phyloP scores from a whole-genome alignment of 2,329 filamentous ascomycete species.

The Monilinia vaccinii-corymbosi region DNA sequence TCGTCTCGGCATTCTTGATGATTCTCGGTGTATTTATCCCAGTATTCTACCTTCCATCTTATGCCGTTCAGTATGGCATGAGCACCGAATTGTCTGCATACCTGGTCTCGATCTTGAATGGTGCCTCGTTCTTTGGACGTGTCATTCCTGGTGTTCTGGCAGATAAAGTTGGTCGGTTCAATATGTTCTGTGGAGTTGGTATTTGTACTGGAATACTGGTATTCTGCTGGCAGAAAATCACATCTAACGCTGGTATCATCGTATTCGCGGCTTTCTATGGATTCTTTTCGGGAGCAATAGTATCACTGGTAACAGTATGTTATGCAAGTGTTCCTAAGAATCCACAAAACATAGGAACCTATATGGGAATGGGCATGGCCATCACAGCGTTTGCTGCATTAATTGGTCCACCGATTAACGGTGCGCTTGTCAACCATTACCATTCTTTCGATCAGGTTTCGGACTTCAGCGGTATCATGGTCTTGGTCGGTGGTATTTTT shows the following conservation, averaged over 20 bases:
- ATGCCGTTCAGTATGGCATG: slow-evolving; percentile 39
- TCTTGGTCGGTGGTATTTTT: slow-evolving; percentile 16
- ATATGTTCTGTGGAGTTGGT: slow-evolving; percentile 1
- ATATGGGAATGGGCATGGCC: slow-evolving; percentile 59
- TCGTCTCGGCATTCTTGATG: slow-evolving; percentile 26
- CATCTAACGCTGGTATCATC: slow-evolving; percentile 1
- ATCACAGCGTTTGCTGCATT: slow-evolving; percentile 54
- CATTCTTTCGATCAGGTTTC: slow-evolving; percentile 32
- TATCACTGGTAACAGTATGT: slow-evolving; percentile 22
- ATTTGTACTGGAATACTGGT: slow-evolving; percentile 5
- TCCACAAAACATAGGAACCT: slow-evolving; percentile 57
- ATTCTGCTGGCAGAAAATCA: slow-evolving; percentile 10
- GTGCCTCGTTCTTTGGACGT: slow-evolving; percentile 7
- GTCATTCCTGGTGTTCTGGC: slow-evolving; percentile 8
- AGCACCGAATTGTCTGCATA: slow-evolving; percentile 37
- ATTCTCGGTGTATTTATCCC: slow-evolving; percentile 43
- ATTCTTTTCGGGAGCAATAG: slow-evolving; percentile 25
- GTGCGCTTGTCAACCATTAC: slow-evolving; percentile 46
- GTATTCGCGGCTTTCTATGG: slow-evolving; percentile 11
- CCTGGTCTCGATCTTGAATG: slow-evolving; percentile 40
- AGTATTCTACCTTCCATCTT: slow-evolving; percentile 35
- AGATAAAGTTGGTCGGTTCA: slow-evolving; percentile 28
- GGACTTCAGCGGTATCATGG: slow-evolving; percentile 22
- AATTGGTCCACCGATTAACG: slow-evolving; percentile 58
- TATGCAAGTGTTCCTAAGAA: slow-evolving; percentile 41